Percentiles rank a stretch among this genome's conserved stretches.
Conservation (phyloP, 345 rosid genomes). For the Sonneratia alba region DNA sequence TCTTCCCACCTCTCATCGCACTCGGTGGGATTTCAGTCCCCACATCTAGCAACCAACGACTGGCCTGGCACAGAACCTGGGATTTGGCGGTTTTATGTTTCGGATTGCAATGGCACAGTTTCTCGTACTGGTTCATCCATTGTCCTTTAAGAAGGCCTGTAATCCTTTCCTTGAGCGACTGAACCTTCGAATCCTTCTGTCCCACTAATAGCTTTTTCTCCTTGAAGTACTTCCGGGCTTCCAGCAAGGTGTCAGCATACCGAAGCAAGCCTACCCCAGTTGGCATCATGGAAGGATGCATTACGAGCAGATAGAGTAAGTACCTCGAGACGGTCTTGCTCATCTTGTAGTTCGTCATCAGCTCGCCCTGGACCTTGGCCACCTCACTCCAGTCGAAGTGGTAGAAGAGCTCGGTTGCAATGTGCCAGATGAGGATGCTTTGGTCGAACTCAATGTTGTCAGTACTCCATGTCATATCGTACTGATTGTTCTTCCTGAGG, state of each 20-base stretch:
- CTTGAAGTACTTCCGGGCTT: slow-evolving; percentile 6
- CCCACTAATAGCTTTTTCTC: background rate
- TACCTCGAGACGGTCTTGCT: slow-evolving; percentile 6
- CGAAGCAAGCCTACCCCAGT: slow-evolving; percentile 5
- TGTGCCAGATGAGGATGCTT: background rate
- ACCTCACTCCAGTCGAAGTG: background rate
- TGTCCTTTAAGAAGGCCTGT: too few species aligned
- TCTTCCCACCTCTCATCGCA: slow-evolving; percentile 17
- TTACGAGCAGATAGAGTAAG: slow-evolving; percentile 9
- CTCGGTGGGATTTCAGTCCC: slow-evolving; percentile 6
- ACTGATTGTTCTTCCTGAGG: background rate
- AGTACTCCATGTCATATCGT: background rate
- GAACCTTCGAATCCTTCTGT: too few species aligned
- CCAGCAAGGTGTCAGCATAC: slow-evolving; percentile 2
- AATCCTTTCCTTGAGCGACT: too few species aligned
- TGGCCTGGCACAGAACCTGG: background rate
- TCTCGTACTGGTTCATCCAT: background rate
- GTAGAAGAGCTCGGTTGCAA: background rate
- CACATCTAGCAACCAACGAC: slow-evolving; percentile 7
- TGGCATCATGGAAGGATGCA: slow-evolving; percentile 10
- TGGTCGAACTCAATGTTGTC: background rate
- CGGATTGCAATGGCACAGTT: too few species aligned
- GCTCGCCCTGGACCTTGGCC: background rate
- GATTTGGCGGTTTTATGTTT: too few species aligned
- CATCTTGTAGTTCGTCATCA: background rate